Conservation (phyloP, 805 yeast species). For the Starmera caribaea region DNA sequence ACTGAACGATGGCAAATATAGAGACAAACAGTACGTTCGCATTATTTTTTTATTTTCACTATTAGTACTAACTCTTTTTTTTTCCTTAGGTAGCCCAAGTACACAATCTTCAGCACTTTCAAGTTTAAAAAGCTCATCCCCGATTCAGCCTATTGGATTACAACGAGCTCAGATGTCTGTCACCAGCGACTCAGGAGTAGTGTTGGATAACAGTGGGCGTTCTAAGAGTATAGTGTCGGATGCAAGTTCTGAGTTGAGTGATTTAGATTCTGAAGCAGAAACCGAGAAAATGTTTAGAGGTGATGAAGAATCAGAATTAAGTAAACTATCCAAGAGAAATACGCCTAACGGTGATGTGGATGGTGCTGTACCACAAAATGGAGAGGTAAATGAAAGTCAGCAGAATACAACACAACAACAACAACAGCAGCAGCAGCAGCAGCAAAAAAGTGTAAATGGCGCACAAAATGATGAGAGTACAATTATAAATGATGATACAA, state of each 20-base stretch:
- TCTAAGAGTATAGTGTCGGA: conserved; percentile 16
- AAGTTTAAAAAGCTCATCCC: no score
- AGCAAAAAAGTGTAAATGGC: conserved; percentile 10
- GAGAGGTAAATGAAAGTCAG: conserved; percentile 8
- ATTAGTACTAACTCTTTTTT: no score
- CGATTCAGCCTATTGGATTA: no score
- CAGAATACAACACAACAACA: conserved; percentile 1
- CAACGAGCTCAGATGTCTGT: no score
- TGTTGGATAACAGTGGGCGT: conserved; percentile 2
- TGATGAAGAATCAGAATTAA: conserved; percentile 25
- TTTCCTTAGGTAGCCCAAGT: no score
- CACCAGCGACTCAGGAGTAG: no score
- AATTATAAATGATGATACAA: conserved; percentile 3
- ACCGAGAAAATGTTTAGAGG: conserved; percentile 71
- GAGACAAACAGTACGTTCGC: no score
- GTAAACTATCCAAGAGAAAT: conserved; percentile 29
- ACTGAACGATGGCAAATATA: no score
- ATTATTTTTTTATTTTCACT: no score
- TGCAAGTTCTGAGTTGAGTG: conserved; percentile 39
- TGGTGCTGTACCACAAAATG: conserved; percentile 7
- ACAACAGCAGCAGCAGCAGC: no score
- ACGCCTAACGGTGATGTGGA: conserved; percentile 9
- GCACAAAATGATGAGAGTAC: conserved; percentile 13
- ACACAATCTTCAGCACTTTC: no score
- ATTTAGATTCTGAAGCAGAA: conserved; percentile 76